Evolutionary conservation across 1,139 yeast species (phyloP), one percentile per base, ranked within the genome.

Genomic region (Yamadazyma atlantica): DNA sequence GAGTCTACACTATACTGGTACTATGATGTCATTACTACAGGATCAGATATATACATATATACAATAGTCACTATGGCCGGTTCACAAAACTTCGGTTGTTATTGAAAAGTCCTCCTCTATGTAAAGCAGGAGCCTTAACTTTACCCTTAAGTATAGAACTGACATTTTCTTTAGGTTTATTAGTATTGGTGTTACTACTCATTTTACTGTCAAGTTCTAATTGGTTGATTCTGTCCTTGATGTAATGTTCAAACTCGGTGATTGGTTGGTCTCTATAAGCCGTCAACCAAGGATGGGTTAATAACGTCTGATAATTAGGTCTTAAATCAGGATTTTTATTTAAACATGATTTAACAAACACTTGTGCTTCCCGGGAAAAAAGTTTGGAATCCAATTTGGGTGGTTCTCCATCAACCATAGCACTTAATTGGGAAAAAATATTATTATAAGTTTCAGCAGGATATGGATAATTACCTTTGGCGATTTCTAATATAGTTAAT

Each of bases 341-440:
- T 43, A 92, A 67, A 64, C 97, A 89, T 44, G 80, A 74, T 29
- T 73, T 71, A 9, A 90, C 96, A 61, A 92, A 92, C 46, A 80
- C 77, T 49, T 80, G 84, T 0, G 97, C 97, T 37, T 82, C 84
- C n/a, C 71, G 61, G 2, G 92, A 79, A 56, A 78, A 92, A 29
- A 61, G 56, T 21, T 64, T 75, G 2, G 65, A 46, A 46, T 69
- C 72, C 42, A 92, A 68, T 38, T 71, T 70, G 4, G 98, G 98
- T 4, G 97, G 94, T 28, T 88, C 95, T 8, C 97, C 98, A 56
- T 90, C 96, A 15, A 92, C 97, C 55, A 92, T 92, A 2, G 97
- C 97, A 63, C 89, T 85, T 48, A 92, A 73, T 63, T 92, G 98
- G 13, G 95, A 85, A 55, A 92, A 90, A 10, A 92, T 87, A 57